Base-by-base conservation (phyloP, 345 rosid genomes). In the Balakata baccata region DNA sequence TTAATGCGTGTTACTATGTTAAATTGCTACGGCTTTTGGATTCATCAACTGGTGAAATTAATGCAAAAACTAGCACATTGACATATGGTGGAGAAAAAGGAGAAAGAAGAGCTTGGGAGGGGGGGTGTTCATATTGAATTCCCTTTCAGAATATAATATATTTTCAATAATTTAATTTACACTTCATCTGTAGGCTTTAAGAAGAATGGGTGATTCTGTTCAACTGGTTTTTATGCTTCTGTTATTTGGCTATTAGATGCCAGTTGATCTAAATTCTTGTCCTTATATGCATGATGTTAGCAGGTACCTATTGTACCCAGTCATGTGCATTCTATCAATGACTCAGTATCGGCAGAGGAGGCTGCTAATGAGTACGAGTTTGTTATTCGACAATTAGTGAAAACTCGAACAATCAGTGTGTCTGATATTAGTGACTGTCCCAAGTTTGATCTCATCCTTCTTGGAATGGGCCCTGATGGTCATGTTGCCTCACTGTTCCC, bases 401-500 rank as follows among this genome's bases (percentile, higher is more conserved):
- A 82, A 77, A 69, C 87, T 25, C 85, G 93, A 25, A 85, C 86
- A 57, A 84, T 92, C 74, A 68, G 81, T 67, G 92, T 84, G 7
- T 92, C 98, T 11, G 93, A 88, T 49, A 80, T 81, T 47, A 85
- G 89, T 68, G 97, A 90, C 85, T 90, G 92, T 77, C 98, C 98
- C 60, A 94, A 82, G 83, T 94, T 94, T 71, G 97, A 94, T 77
- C 89, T 94, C 66, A 82, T 90, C 73, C 95, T 92, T 68, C 98
- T 94, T 3, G 93, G 89, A 51, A 87, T 94, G 91, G 97, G 97
- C 4, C 78, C 89, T 3, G 97, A 94, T 75, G 97, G 98, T 69
- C 95, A 94, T 67, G 85, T 92, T 41, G 98, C 97, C 68, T 90
- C 97, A 2, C 89, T 92, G 64, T 94, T 90, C 73, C 97, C 98